Conservation (phyloP, 1,284 basidiomycete species). For the Cryptococcus depauperatus region DNA sequence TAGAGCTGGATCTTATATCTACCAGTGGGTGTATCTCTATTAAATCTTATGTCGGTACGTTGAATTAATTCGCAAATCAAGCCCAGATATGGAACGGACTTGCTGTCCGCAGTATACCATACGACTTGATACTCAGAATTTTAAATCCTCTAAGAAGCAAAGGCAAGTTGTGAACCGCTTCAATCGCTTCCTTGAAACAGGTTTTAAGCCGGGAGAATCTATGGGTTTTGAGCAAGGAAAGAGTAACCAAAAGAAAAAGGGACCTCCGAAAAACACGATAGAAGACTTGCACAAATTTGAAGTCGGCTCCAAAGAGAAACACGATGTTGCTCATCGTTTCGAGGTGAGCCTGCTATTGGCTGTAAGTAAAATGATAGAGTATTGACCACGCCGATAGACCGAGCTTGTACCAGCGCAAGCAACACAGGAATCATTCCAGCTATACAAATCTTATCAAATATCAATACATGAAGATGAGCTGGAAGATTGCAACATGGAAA, state of each 20-base stretch:
- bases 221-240: constrained; percentile 2
- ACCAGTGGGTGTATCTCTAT: constrained; percentile 29
- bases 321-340: constrained; percentile 21
- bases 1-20: constrained; percentile 66
- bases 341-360: constrained; percentile 15
- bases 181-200: constrained; percentile 49
- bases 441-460: constrained; percentile 68
- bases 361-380: not conserved
- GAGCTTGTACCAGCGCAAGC: constrained; percentile 65
- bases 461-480: constrained; percentile 63
- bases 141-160: constrained; percentile 69
- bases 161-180: constrained; percentile 64
- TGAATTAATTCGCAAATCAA: constrained; percentile 47
- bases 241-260: constrained; percentile 8
- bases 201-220: constrained; percentile 14
- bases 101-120: constrained; percentile 94
- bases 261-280: constrained; percentile 24
- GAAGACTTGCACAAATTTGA: constrained; percentile 32
- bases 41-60: not conserved
- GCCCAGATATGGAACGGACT: constrained; percentile 68
- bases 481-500: constrained; percentile 48
- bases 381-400: constrained; percentile 48
- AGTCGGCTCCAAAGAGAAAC: constrained; percentile 17
- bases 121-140: constrained; percentile 65
- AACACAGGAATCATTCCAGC: constrained; percentile 67